Base-by-base conservation (phyloP, 2,329 filamentous ascomycete genomes). In the Fusarium multiceps region DNA sequence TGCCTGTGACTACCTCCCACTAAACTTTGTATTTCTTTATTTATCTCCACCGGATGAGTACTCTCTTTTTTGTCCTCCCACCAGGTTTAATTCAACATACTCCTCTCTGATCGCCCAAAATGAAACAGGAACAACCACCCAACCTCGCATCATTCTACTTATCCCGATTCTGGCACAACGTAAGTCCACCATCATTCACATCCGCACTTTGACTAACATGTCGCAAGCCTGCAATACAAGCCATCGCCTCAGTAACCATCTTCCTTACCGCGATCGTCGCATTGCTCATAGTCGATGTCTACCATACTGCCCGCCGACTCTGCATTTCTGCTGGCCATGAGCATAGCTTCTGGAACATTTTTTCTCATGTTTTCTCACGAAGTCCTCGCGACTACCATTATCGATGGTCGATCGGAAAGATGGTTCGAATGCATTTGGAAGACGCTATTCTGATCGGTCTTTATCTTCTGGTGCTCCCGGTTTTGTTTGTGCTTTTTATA, bases 151-250 rank as follows among this genome's bases (percentile, higher is more conserved):
- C 34, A 12, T n/a, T 37, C 34, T 37, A 37, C 18, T 4, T 37
- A 1, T 37, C 34, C 4, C 34, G 18, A n/a, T 3, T 37, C 18
- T 37, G 34, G 34, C 34, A n/a, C 4, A 37, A 6, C 11, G 34
- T 37, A 37, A 37, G 34, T n/a, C 10, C 3, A n/a, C 3, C 6
- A 4, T 1, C 2, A n/a, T 1, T 2, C 10, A 37, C 34, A 4
- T 12, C 0, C 1, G 4, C 34, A 11, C 34, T 2, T 6, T 4
- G 1, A 7, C 34, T 37, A 37, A 37, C 34, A 7, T 4, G 11
- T 12, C 5, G 2, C 6, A 37, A 37, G 34, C 18, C 34, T 2
- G 10, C 34, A 18, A 37, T 11, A n/a, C 34, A 37, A 7, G 18
- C 34, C 34, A 37, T 37, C 10, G 18, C 2, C 34, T 37, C 34